Evolutionary conservation across 2,329 filamentous ascomycete genomes (phyloP), one percentile per base, ranked within the genome.

Genomic region (Dactylonectria estremocensis): DNA sequence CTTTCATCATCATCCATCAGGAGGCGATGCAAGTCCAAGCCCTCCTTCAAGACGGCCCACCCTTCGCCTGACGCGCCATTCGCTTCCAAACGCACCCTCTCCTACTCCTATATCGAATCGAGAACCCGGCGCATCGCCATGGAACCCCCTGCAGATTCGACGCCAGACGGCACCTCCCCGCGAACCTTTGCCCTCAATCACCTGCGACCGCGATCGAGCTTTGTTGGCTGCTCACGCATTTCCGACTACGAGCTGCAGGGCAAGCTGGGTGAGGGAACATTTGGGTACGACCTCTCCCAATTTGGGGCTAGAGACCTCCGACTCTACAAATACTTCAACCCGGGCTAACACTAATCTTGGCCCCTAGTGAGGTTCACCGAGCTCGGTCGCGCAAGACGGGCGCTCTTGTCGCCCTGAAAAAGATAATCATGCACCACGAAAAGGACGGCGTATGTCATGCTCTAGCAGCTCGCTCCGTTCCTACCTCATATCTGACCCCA

Each of bases 401-500:
- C 61, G 87, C 89, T 24, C 81, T 95, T 52, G 93, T 97, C 68
- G 96, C 96, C 4, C 82, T 99, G 77, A 99, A 99, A 85, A 98
- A 98, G 87, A 99, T 99, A 73, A 90, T 99, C 72, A 98, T 98
- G 93, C 96, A 98, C 80, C 97, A 98, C 80, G 96, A 99, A 84
- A 98, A 98, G 80, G 96, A 99, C 82, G 96, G 96, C 56, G 91
- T 93, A 82, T 75, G 90, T 83, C 31, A 46, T 45, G 53, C 60
- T 57, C 52, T 49, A 62, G 54, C 63, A 50, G 3, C 48, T 28
- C 31, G 59, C 24, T 48, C 49, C 31, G 22, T 31, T 16, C 28
- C 53, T 33, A 40, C 48, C 22, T 52, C 43, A 11, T 61, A 35
- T 63, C 71, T 76, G 46, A 61, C 65, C 40, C 28, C n/a, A 16